Conservation (phyloP, 306 rosid genomes). For the Trifolium repens region DNA sequence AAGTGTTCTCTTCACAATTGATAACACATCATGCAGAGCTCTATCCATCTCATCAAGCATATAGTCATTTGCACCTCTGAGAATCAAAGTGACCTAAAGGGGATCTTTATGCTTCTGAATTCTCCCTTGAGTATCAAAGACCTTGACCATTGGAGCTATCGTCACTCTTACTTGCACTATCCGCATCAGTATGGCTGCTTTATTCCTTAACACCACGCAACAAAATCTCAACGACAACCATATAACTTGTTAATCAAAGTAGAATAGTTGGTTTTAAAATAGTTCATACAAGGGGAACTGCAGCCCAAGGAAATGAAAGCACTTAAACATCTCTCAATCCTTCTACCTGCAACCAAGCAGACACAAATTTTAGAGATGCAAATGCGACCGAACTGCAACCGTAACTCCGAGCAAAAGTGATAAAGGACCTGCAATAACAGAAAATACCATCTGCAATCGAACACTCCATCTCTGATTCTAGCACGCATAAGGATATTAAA, state of each 20-base stretch:
- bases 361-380: too few species aligned
- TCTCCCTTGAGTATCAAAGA: conserved; percentile 49
- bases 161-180: conserved; percentile 55
- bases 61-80: conserved; percentile 96
- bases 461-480: too few species aligned
- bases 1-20: conserved; percentile 91
- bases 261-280: neutral
- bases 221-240: conserved; percentile 17
- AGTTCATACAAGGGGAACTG: neutral
- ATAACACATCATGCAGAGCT: conserved; percentile 90
- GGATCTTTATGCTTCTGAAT: conserved; percentile 49
- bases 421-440: too few species aligned
- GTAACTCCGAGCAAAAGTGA: too few species aligned
- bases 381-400: too few species aligned
- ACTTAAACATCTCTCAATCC: too few species aligned
- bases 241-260: neutral
- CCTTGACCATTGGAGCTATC: conserved; percentile 50
- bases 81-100: conserved; percentile 80
- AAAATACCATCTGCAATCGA: too few species aligned
- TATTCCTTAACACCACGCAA: conserved; percentile 55
- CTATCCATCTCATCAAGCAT: conserved; percentile 99
- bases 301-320: too few species aligned
- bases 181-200: conserved; percentile 57
- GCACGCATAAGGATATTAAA: too few species aligned
- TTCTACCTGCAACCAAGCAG: too few species aligned